Conservation (phyloP, 495 filamentous ascomycete species). For the Neurospora intermedia region DNA sequence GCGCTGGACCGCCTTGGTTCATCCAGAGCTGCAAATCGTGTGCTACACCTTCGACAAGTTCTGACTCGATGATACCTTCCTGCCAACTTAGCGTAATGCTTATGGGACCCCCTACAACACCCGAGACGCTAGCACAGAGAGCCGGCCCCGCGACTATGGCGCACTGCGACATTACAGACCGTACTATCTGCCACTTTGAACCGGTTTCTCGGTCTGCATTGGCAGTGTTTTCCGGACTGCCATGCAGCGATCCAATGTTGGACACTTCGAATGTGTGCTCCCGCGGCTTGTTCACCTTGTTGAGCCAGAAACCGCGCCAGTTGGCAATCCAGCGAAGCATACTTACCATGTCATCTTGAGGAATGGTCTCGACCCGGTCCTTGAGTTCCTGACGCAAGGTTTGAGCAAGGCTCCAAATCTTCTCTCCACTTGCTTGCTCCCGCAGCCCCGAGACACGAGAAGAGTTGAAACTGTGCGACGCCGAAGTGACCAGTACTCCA, state of each 20-base stretch:
- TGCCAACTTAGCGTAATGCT: slow-evolving; percentile 23
- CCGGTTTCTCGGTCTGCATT: neutral
- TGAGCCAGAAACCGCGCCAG: slow-evolving; percentile 19
- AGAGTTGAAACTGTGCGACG: slow-evolving; percentile 12
- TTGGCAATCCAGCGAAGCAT: slow-evolving; percentile 22
- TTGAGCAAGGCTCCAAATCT: slow-evolving; percentile 19
- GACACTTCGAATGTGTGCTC: slow-evolving; percentile 19
- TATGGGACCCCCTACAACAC: slow-evolving; percentile 17
- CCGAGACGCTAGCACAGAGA: slow-evolving; percentile 19
- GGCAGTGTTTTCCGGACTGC: slow-evolving; percentile 1
- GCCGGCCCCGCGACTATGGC: slow-evolving; percentile 20
- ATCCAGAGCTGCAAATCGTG: slow-evolving; percentile 21
- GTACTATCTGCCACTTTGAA: slow-evolving; percentile 17
- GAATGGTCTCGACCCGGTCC: slow-evolving; percentile 6
- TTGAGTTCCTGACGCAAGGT: slow-evolving; percentile 14
- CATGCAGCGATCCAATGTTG: slow-evolving; percentile 21
- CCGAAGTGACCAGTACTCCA: slow-evolving; percentile 20
- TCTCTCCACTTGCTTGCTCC: slow-evolving; percentile 3
- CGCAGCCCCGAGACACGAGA: slow-evolving; percentile 10
- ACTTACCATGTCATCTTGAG: slow-evolving; percentile 23
- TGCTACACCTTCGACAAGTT: slow-evolving; percentile 17
- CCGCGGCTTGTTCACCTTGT: slow-evolving; percentile 18
- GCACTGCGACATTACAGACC: slow-evolving; percentile 25
- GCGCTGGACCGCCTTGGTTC: neutral
- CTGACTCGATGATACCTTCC: slow-evolving; percentile 17